Base-by-base conservation (phyloP, 202 grass and related monocot genomes). In the Musa balbisiana region DNA sequence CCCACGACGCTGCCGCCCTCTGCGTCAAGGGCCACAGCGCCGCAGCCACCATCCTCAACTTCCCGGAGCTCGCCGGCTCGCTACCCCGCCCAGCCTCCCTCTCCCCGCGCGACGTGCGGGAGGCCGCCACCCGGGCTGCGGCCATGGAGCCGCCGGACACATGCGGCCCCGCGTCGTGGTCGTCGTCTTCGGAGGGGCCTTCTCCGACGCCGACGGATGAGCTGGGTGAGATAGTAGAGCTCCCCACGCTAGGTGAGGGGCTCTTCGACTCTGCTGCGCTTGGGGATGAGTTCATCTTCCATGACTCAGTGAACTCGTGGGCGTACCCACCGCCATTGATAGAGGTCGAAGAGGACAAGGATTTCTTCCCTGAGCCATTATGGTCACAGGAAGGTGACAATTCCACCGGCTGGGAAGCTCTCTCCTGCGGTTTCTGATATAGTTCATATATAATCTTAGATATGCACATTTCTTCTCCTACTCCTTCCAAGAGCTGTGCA, bases 1-100 rank as follows among this genome's bases (percentile, higher is more conserved):
- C 67, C 27, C 67, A 69, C 67, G 67, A 69, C 67, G 67, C 49
- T 16, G 67, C 67, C 33, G 67, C 67, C 29, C 67, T 69, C 16
- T 50, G 67, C 43, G 67, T 69, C 33, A 69, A 69, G 67, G 67
- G 24, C 33, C 33, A 43, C 33, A 8, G 33, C 27, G 67, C 67
- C 33, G 67, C 67, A 2, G 43, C 67, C 33, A 29, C 56, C 17
- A 6, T 29, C 67, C 67, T 69, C 67, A 69, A 69, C 67, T 69
- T 69, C 67, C 67, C 67, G 6, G 43, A 69, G 33, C 67, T 69
- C 67, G 67, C 67, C 43, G 67, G 33, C 33, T 69, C 67, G 16
- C 67, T 69, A 16, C 67, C 67, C 33, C 67, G 67, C 67, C 67
- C 67, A 26, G 67, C 33, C 17, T 49, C 67, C 67, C 33, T 69